Evolutionary conservation across 2,329 filamentous ascomycete species (phyloP).

Genomic region (Cordyceps javanica): DNA sequence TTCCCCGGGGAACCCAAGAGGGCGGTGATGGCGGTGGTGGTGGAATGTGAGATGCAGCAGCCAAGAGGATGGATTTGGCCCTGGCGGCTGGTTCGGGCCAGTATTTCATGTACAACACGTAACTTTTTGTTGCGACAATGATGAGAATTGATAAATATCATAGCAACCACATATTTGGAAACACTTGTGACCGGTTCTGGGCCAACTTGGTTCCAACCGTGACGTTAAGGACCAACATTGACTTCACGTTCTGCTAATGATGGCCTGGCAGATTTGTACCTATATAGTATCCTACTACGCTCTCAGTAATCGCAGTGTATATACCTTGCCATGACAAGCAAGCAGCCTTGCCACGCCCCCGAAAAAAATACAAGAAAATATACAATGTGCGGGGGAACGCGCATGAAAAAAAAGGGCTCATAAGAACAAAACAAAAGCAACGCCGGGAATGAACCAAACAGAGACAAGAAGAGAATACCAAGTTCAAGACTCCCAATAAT

Average conservation of each 20-base stretch:
- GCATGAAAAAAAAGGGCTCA: background rate
- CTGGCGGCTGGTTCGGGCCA: background rate
- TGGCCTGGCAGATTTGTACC: background rate
- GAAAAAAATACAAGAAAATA: slow-evolving; percentile 7
- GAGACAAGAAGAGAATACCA: slow-evolving; percentile 18
- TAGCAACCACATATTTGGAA: background rate
- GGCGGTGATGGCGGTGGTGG: background rate
- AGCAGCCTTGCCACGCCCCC: background rate
- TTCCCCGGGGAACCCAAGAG: background rate
- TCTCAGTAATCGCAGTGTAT: background rate
- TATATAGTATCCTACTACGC: background rate
- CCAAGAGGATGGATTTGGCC: background rate
- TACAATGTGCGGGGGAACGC: background rate
- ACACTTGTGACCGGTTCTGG: background rate
- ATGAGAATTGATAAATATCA: background rate
- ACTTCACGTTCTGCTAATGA: background rate
- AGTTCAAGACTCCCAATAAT: slow-evolving; percentile 16
- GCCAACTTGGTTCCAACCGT: background rate
- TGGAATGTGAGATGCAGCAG: background rate
- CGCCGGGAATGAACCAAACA: slow-evolving; percentile 16
- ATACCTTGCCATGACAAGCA: background rate
- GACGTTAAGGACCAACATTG: background rate
- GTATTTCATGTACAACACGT: slow-evolving; percentile 5
- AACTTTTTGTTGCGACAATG: background rate
- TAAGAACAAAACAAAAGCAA: slow-evolving; percentile 9